Conservation (phyloP, 129 eudicot genomes). For the Scalesia atractyloides region DNA sequence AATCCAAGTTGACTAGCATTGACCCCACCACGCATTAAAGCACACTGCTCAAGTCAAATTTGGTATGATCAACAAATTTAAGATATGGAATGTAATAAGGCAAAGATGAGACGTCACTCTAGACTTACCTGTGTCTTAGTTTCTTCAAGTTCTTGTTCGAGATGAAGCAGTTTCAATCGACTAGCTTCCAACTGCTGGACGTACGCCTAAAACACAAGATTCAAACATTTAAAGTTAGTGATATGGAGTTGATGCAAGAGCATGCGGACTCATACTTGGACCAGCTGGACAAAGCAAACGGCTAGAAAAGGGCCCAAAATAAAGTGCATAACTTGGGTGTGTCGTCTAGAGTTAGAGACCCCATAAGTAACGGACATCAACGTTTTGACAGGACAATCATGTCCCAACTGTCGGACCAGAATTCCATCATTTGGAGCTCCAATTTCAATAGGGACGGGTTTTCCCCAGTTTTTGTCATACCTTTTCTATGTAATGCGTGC, state of each 20-base stretch:
- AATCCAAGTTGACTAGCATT: slow-evolving; percentile 60
- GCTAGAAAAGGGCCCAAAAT: too few species aligned
- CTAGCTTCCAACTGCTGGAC: slow-evolving; percentile 93
- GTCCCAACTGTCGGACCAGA: too few species aligned
- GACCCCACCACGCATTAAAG: slow-evolving; percentile 60
- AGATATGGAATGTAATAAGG: slow-evolving; percentile 12
- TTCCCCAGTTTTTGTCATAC: too few species aligned
- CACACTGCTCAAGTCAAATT: slow-evolving; percentile 48
- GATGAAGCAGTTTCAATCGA: slow-evolving; percentile 64
- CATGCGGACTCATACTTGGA: too few species aligned
- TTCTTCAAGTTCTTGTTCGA: slow-evolving; percentile 93
- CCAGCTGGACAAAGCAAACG: too few species aligned
- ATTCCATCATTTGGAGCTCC: too few species aligned
- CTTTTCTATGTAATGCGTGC: not conserved
- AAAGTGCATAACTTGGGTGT: too few species aligned
- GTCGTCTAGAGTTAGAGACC: too few species aligned
- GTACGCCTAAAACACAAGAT: slow-evolving; percentile 65
- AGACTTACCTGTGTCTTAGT: slow-evolving; percentile 70
- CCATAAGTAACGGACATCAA: too few species aligned
- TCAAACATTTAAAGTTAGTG: slow-evolving; percentile 12
- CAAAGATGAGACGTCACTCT: slow-evolving; percentile 1
- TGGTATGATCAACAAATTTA: not conserved
- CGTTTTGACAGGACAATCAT: too few species aligned
- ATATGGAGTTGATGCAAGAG: too few species aligned
- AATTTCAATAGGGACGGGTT: too few species aligned